Conservation (phyloP, 2,329 filamentous ascomycete genomes). For the Westerdykella ornata region DNA sequence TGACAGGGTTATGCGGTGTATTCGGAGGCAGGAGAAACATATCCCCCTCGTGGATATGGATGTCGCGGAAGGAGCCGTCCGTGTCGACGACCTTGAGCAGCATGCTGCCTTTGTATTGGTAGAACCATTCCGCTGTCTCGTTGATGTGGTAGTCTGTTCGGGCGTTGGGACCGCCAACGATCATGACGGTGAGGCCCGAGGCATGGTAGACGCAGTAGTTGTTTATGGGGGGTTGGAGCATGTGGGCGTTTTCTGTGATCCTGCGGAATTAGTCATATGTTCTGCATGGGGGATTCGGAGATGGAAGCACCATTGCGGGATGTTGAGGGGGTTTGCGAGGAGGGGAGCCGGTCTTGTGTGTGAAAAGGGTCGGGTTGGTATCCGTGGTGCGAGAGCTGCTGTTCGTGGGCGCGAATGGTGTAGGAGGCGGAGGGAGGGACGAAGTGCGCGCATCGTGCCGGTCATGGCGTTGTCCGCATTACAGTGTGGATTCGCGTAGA, state of each 20-base stretch:
- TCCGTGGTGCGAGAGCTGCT: conserved; percentile 10
- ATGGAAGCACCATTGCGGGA: conserved; percentile 39
- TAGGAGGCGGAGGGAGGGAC: conserved; percentile 10
- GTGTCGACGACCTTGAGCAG: conserved; percentile 80
- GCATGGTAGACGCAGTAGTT: conserved; percentile 96
- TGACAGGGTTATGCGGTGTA: conserved; percentile 91
- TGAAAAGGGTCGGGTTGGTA: conserved; percentile 23
- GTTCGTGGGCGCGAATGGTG: conserved; percentile 8
- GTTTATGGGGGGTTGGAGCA: conserved; percentile 89
- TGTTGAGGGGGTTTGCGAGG: conserved; percentile 33
- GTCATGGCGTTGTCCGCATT: conserved; percentile 3
- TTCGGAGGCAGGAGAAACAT: conserved; percentile 91
- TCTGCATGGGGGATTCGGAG: neutral
- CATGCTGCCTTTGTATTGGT: conserved; percentile 91
- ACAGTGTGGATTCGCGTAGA: neutral
- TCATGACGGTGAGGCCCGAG: conserved; percentile 70
- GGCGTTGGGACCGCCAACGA: conserved; percentile 92
- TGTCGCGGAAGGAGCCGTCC: conserved; percentile 62
- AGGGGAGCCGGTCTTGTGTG: conserved; percentile 14
- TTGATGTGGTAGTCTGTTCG: conserved; percentile 99
- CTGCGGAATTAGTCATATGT: conserved; percentile 41
- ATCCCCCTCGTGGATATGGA: conserved; percentile 85
- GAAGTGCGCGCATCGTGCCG: conserved; percentile 16
- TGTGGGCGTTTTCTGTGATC: conserved; percentile 85
- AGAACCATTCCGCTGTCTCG: conserved; percentile 94